Evolutionary conservation across 2,329 filamentous ascomycete genomes (phyloP), one percentile per base, ranked within the genome.

Genomic region (Tolypocladium pustulatum): DNA sequence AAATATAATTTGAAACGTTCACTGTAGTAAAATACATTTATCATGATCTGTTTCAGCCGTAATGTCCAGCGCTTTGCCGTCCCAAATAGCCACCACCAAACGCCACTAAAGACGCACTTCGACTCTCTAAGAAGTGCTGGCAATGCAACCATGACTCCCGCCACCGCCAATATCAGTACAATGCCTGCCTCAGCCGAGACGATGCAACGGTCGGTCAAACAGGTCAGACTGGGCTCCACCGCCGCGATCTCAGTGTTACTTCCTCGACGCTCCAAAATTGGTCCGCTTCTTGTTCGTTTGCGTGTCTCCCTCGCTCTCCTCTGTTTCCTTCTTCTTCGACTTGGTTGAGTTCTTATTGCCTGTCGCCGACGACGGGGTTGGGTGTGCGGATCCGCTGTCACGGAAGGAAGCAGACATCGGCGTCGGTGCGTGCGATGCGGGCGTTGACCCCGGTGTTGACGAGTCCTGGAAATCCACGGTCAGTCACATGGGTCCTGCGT

Each of bases 301-400:
- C 55, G 75, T 73, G 58, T 86, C 83, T 27, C 78, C 81, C 71
- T 86, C 84, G 70, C 82, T 86, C 59, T 86, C 84, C 32, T 82
- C 75, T 36, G 73, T 56, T 12, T 65, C 76, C 66, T 80, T 82
- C 68, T 80, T 80, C 68, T 80, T 80, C 63, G 80, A 78, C 69
- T 82, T 85, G 64, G 69, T 77, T 49, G 70, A 67, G 43, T 67
- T 74, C 63, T 75, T 79, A 56, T 70, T 75, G 13, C 75, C 75
- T 10, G 76, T 78, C 17, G 77, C 74, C 40, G 81, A 81, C 9
- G 79, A 82, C 1, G 83, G 81, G 30, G 83, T 86, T 13, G 79
- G 73, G 61, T 82, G 77, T 63, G 78, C 78, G 22, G 80, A 81
- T 3, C 74, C 75, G 54, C 68, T 68, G 22, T 80, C 78, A 40